Percentiles rank a stretch among this genome's conserved stretches.
Evolutionary conservation across 2,329 filamentous ascomycete genomes (phyloP).

Genomic region (Penicillium occitanis): DNA sequence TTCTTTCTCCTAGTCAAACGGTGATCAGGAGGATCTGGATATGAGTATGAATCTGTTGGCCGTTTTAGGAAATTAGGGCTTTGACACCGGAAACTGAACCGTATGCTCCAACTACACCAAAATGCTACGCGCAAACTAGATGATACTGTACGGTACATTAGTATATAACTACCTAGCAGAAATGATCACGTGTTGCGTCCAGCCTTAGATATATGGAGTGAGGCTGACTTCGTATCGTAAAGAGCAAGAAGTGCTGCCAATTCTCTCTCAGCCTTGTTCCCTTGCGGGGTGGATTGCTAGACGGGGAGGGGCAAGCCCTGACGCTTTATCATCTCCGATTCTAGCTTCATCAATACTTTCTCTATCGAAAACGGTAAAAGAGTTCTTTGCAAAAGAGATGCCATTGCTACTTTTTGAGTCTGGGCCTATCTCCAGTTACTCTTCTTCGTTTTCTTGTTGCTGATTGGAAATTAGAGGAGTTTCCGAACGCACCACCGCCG

Average conservation of each 20-base stretch:
- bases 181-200: not conserved
- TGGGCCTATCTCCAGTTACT: not conserved
- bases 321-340: too few species aligned
- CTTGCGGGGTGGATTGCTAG: not conserved
- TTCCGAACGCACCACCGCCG: not conserved
- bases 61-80: slow-evolving; percentile 3
- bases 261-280: not conserved
- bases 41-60: not conserved
- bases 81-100: not conserved
- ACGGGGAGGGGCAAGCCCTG: too few species aligned
- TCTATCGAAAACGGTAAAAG: too few species aligned
- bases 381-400: too few species aligned
- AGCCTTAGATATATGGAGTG: not conserved
- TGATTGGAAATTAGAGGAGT: not conserved
- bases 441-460: not conserved
- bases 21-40: not conserved
- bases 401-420: not conserved
- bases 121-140: not conserved
- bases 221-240: not conserved
- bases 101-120: not conserved
- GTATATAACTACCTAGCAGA: not conserved
- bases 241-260: not conserved
- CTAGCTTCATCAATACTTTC: too few species aligned
- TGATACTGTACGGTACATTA: too few species aligned
- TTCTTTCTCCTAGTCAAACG: too few species aligned